phyloP scores from a whole-genome alignment of 139 green algal genomes.

The Raphidocelis subcapitata region DNA sequence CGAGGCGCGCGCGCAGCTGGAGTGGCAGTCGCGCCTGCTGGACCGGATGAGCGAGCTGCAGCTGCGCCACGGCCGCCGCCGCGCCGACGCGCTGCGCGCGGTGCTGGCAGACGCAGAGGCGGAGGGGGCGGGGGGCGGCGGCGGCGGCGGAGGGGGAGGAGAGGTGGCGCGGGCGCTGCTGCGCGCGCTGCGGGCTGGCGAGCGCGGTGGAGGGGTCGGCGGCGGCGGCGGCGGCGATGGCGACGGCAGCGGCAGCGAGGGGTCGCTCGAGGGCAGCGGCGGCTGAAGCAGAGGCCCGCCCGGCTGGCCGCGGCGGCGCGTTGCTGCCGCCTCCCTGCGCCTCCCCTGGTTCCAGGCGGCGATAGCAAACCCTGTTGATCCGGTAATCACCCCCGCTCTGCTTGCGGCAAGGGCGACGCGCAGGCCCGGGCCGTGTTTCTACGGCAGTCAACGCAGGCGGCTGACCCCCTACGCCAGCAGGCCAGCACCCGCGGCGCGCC shows the following conservation, averaged over 20 bases:
- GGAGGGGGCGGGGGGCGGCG: background rate
- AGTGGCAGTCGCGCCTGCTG: slow-evolving; percentile 63
- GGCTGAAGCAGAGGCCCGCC: background rate
- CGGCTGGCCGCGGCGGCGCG: too few relatives aligned
- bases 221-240: background rate
- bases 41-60: slow-evolving; percentile 66
- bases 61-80: slow-evolving; percentile 59
- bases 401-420: background rate
- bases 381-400: too few relatives aligned
- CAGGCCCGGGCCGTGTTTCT: background rate
- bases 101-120: slow-evolving; percentile 27
- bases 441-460: too few relatives aligned
- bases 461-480: too few relatives aligned
- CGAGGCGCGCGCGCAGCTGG: slow-evolving; percentile 47
- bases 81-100: slow-evolving; percentile 52
- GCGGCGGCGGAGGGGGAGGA: background rate
- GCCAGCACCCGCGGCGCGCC: too few relatives aligned
- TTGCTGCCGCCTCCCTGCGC: too few relatives aligned
- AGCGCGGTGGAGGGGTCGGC: background rate
- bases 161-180: background rate
- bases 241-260: background rate
- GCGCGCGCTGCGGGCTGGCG: background rate
- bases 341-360: slow-evolving; percentile 2
- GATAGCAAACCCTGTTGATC: background rate
- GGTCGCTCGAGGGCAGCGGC: background rate